phyloP scores from a whole-genome alignment of 257 asterid species.

The Nicotiana knightiana region DNA sequence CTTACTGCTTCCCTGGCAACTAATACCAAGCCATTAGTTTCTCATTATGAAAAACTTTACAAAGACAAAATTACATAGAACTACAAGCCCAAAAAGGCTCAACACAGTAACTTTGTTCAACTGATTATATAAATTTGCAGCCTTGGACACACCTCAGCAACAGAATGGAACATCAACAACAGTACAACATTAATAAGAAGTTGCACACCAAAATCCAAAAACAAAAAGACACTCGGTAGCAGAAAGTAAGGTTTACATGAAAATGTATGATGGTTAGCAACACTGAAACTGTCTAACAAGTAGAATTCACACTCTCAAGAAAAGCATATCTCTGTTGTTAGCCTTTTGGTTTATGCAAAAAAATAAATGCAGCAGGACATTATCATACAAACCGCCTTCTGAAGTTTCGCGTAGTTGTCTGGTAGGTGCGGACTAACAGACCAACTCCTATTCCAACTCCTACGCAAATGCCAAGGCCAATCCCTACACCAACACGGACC shows the following conservation, averaged over 20 bases:
- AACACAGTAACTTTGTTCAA: neutral
- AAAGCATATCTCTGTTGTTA: neutral
- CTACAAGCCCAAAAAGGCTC: neutral
- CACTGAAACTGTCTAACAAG: neutral
- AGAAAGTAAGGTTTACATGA: neutral
- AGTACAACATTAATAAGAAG: neutral
- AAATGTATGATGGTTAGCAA: neutral
- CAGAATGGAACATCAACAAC: slow-evolving; percentile 1
- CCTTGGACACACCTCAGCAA: neutral
- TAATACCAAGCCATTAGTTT: neutral
- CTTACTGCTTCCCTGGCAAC: neutral
- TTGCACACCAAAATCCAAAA: neutral
- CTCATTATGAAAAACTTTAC: neutral
- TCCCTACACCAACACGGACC: slow-evolving; percentile 32
- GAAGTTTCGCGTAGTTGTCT: slow-evolving; percentile 34
- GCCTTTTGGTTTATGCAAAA: slow-evolving; percentile 6
- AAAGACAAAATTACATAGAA: neutral
- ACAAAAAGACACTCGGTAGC: neutral
- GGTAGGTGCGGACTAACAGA: slow-evolving; percentile 27
- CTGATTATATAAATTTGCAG: neutral
- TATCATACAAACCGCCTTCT: slow-evolving; percentile 50
- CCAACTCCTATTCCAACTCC: slow-evolving; percentile 36
- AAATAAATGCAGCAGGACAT: neutral
- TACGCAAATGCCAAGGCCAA: slow-evolving; percentile 33
- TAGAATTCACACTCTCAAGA: slow-evolving; percentile 12